Evolutionary conservation across 2,329 filamentous ascomycete genomes (phyloP), one percentile per base, ranked within the genome.

Genomic region (Aspergillus novoparasiticus): DNA sequence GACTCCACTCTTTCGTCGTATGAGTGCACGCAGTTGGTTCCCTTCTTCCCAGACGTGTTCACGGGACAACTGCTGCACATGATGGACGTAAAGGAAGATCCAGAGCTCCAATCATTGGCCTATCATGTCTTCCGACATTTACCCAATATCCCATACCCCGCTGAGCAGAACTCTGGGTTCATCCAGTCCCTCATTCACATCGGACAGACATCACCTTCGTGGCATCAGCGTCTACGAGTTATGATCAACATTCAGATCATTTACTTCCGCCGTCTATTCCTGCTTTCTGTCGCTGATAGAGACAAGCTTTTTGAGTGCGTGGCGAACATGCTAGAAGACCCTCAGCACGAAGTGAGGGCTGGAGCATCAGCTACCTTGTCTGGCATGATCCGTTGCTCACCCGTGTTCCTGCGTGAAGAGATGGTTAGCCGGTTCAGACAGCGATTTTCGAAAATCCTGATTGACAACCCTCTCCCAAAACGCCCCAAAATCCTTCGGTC

Each of bases 21-120:
- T 67, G 95, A 98, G 76, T 99, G 95, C 79, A 96, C 89, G 0
- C 90, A 95, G 74, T 86, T 99, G 16, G 88, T 96, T 21, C 88
- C 90, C 4, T 98, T 97, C 85, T 98, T 99, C 82, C 91, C 93
- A 0, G 86, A 91, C 41, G 85, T 90, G 0, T 94, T 98, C 73
- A 95, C 96, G 76, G 92, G 95, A 71, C 92, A 97, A 76, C 86
- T 99, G 16, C 82, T 99, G 58, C 94, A 99, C 82, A 99, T 99
- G 95, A 99, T 99, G 94, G 95, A 99, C 74, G 93, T 99, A 76
- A 98, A 98, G 78, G 95, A 99, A 78, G 95, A 99, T 72, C 93
- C 93, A 0, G 96, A 99, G 78, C 85, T 99, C 2, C 96, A 97
- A 83, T 90, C 91, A 11, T 85, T 97, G 10, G 94, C 95, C 0